Percentiles rank a stretch among this genome's conserved stretches.
These are phyloP conservation scores for Discostella pseudostelligera DNA, from an alignment of 108 stramenopile species.

Conservation along the genomic window DNA sequence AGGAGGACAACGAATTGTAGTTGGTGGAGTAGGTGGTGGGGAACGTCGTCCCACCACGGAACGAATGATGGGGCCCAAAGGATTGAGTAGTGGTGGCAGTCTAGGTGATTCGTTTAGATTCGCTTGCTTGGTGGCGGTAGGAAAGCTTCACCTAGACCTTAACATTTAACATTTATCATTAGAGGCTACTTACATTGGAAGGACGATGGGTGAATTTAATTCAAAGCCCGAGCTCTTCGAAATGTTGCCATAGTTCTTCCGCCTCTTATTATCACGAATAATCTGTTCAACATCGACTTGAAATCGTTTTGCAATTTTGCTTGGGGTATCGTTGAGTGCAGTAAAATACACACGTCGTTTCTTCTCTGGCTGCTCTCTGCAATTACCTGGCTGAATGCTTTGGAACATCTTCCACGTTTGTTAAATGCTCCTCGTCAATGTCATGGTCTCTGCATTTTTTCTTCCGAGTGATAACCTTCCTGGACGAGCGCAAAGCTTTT, in stretches of 20 bases:
- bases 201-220: neutral
- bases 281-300: neutral
- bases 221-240: neutral
- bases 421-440: neutral
- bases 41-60: neutral
- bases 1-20: conserved; percentile 2
- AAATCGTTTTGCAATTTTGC: conserved; percentile 1
- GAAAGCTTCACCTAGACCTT: too few relatives aligned
- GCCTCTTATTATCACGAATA: conserved; percentile 1
- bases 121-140: too few relatives aligned
- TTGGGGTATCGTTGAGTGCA: neutral
- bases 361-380: conserved; percentile 14
- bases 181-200: neutral
- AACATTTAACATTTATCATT: too few relatives aligned
- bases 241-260: neutral
- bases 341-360: conserved; percentile 12
- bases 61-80: neutral
- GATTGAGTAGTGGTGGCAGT: neutral
- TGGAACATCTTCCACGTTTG: conserved; percentile 1
- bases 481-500: neutral
- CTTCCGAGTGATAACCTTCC: neutral
- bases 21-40: conserved; percentile 16
- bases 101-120: too few relatives aligned
- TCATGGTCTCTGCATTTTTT: neutral
- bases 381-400: neutral